Evolutionary conservation across 2,329 filamentous ascomycete species (phyloP).

Genomic region (Pseudogymnoascus sp.): DNA sequence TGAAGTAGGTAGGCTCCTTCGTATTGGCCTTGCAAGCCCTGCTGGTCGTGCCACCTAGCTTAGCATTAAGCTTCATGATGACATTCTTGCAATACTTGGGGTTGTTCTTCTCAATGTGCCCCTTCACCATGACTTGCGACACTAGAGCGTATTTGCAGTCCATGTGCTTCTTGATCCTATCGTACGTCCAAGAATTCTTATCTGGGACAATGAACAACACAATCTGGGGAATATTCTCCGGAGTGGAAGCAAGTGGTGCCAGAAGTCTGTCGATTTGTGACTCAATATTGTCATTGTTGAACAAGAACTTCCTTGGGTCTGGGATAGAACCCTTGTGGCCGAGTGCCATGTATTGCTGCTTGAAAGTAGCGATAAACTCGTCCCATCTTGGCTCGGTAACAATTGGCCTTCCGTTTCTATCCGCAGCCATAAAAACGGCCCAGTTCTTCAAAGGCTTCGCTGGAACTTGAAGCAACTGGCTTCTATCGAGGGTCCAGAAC

Average conservation of each 20-base stretch:
- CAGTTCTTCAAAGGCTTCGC: constrained; percentile 3
- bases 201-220: constrained; percentile 69
- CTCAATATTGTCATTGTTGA: constrained; percentile 10
- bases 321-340: constrained; percentile 43
- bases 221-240: constrained; percentile 50
- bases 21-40: constrained; percentile 20
- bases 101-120: constrained; percentile 59
- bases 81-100: constrained; percentile 90
- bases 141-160: constrained; percentile 79
- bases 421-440: neutral
- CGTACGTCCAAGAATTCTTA: constrained; percentile 65
- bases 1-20: neutral
- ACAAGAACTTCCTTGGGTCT: neutral
- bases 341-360: constrained; percentile 50
- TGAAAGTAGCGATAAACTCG: constrained; percentile 51
- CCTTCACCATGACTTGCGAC: constrained; percentile 69
- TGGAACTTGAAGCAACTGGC: neutral
- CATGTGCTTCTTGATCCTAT: constrained; percentile 78
- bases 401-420: constrained; percentile 3
- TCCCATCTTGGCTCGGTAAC: neutral
- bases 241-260: neutral
- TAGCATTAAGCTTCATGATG: constrained; percentile 92
- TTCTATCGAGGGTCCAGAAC: constrained; percentile 1
- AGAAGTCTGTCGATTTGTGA: neutral
- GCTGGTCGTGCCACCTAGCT: constrained; percentile 75